Base-by-base conservation (phyloP, 2,329 filamentous ascomycete genomes). In the Venturia asperata region DNA sequence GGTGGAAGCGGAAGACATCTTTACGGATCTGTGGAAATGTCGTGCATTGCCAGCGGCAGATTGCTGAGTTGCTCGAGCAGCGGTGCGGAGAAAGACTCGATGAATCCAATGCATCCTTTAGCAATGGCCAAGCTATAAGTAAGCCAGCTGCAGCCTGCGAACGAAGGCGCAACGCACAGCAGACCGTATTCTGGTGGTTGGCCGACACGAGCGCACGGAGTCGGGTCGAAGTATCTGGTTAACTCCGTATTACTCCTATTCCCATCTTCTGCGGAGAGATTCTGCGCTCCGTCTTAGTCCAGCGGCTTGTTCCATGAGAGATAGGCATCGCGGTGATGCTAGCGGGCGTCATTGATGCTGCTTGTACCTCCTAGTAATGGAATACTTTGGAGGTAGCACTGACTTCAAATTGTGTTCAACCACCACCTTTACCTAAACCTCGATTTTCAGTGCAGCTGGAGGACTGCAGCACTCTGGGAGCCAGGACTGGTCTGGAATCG, bases 1-100 rank as follows among this genome's bases (percentile, higher is more conserved):
- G n/a, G 71, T 74, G 6, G 69, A 69, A 24, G 69, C 70, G 1
- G 70, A 69, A 13, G 68, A 67, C 72, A 74, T 73, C 55, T 47
- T 70, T n/a, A 60, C 49, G 24, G 63, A 58, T 58, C 52, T 58
- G 52, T 58, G 30, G 30, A 58, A 37, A 34, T n/a, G 30, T 34
- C 52, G 52, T 15, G 52, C 19, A 37, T 11, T 37, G 52, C 52
- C 30, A n/a, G 52, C 30, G 30, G 52, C 27, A 3, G 27, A 37
- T 37, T 58, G 52, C 17, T 58, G 52, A 37, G 52, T 37, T n/a
- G 52, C 52, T 37, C 30, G 24, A 37, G 52, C 52, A n/a, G 52
- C 19, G 15, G 52, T n/a, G 52, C 52, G 52, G 52, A 58, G n/a
- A 27, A 58, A 58, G 15, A n/a, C 27, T 37, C 30, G 1, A n/a